phyloP scores from a whole-genome alignment of 2,329 filamentous ascomycete genomes.

The Penicillium sp. region DNA sequence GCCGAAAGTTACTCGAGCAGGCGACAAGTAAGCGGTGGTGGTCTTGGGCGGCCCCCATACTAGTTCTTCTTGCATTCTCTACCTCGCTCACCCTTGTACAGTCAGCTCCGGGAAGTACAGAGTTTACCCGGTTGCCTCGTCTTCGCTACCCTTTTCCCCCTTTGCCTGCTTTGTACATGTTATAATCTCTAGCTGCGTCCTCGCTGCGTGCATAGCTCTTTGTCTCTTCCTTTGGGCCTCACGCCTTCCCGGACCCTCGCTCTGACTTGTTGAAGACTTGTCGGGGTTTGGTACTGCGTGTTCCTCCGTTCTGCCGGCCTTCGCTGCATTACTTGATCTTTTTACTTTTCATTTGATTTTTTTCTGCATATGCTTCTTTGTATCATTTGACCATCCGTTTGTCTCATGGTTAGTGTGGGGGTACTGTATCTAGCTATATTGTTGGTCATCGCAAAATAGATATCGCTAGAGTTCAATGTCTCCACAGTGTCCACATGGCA shows the following conservation, averaged over 20 bases:
- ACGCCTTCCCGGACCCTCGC: not conserved
- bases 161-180: conserved; percentile 20
- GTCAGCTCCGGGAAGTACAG: conserved; percentile 11
- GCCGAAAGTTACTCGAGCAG: conserved; percentile 17
- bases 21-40: conserved; percentile 30
- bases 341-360: conserved; percentile 13
- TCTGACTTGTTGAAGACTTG: not conserved
- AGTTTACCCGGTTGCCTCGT: conserved; percentile 3
- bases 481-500: not conserved
- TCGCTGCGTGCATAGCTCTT: not conserved
- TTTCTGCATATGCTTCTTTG: conserved; percentile 16
- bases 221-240: not conserved
- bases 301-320: conserved; percentile 4
- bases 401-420: conserved; percentile 3
- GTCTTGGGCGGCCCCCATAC: conserved; percentile 40
- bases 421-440: conserved; percentile 23
- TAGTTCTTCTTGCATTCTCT: conserved; percentile 18
- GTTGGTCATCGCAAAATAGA: conserved; percentile 27
- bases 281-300: not conserved
- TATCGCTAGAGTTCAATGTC: conserved; percentile 7
- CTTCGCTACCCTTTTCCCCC: conserved; percentile 5
- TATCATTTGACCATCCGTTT: conserved; percentile 5
- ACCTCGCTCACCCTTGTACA: conserved; percentile 15
- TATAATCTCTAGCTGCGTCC: conserved; percentile 17
- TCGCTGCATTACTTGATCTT: conserved; percentile 17